These are phyloP conservation scores for Amanita rubescens DNA, from an alignment of 768 basidiomycete genomes.

Conservation along the genomic window DNA sequence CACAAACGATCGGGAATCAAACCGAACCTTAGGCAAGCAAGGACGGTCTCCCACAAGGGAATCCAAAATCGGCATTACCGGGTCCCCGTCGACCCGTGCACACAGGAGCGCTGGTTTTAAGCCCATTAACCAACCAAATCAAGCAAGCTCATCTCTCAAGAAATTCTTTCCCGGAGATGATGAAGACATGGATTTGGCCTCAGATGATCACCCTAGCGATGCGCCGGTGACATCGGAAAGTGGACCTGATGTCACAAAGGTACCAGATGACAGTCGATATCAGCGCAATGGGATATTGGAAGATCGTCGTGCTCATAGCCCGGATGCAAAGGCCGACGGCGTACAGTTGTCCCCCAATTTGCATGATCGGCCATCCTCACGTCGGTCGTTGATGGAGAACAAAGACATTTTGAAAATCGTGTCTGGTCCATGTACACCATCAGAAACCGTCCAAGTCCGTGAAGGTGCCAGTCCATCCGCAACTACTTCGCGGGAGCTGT, in stretches of 20 bases:
- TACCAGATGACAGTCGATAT: neutral
- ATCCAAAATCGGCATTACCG: neutral
- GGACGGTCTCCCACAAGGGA: neutral
- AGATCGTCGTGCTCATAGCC: neutral
- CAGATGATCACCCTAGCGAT: constrained; percentile 14
- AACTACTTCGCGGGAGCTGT: constrained; percentile 46
- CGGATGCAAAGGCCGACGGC: neutral
- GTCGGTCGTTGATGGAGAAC: neutral
- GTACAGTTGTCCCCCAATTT: neutral
- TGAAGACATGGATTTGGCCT: constrained; percentile 46
- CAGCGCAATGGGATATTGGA: neutral
- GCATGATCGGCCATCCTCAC: neutral
- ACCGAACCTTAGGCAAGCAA: neutral
- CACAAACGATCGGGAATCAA: neutral
- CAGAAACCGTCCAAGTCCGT: constrained; percentile 1
- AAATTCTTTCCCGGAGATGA: constrained; percentile 82
- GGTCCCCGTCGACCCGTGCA: constrained; percentile 12
- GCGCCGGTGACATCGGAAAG: constrained; percentile 9
- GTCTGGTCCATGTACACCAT: constrained; percentile 1
- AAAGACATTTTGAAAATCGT: neutral
- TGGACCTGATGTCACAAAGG: neutral
- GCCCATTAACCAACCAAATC: constrained; percentile 51
- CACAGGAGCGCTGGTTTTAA: constrained; percentile 51
- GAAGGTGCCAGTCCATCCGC: constrained; percentile 12
- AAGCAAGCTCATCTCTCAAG: constrained; percentile 51